Evolutionary conservation across 192 early-diverging fungal genomes (phyloP).

Genomic region (Gonapodya prolifera): DNA sequence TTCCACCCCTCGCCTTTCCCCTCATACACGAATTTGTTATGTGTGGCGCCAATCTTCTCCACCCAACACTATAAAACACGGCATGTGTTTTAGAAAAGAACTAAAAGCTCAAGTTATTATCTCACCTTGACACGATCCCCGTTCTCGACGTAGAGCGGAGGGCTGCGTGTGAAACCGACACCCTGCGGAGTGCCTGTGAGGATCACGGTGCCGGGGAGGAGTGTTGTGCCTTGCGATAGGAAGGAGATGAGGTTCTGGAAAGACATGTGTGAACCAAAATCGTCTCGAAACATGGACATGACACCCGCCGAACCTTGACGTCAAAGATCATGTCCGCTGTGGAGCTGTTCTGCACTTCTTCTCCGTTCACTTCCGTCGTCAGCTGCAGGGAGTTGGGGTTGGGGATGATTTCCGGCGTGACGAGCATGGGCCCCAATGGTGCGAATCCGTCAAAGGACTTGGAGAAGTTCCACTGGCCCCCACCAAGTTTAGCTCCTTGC

Average conservation of each 20-base stretch:
- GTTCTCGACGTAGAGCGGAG: slow-evolving; percentile 38
- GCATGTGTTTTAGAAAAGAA: not conserved
- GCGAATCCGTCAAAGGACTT: slow-evolving; percentile 51
- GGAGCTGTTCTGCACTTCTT: slow-evolving; percentile 31
- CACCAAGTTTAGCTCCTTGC: slow-evolving; percentile 26
- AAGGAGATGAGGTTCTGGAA: slow-evolving; percentile 30
- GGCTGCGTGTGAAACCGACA: slow-evolving; percentile 19
- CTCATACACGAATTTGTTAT: not conserved
- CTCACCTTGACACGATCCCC: slow-evolving; percentile 28
- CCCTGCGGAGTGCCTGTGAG: slow-evolving; percentile 32
- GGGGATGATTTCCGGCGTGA: slow-evolving; percentile 31
- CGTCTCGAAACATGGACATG: too few relatives aligned
- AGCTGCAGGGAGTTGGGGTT: slow-evolving; percentile 35
- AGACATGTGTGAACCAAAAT: too few relatives aligned
- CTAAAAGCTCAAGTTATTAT: not conserved
- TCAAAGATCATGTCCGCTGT: slow-evolving; percentile 46
- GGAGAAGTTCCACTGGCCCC: slow-evolving; percentile 45
- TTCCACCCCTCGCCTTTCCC: not conserved
- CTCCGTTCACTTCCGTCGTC: slow-evolving; percentile 25
- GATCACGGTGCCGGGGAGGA: slow-evolving; percentile 40
- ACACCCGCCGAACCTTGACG: slow-evolving; percentile 14
- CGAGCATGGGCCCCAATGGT: slow-evolving; percentile 40
- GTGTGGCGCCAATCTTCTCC: not conserved
- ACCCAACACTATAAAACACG: not conserved
- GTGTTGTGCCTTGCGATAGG: slow-evolving; percentile 45